Conservation (phyloP, 192 early-diverging fungal species). For the Glomus cerebriforme region DNA sequence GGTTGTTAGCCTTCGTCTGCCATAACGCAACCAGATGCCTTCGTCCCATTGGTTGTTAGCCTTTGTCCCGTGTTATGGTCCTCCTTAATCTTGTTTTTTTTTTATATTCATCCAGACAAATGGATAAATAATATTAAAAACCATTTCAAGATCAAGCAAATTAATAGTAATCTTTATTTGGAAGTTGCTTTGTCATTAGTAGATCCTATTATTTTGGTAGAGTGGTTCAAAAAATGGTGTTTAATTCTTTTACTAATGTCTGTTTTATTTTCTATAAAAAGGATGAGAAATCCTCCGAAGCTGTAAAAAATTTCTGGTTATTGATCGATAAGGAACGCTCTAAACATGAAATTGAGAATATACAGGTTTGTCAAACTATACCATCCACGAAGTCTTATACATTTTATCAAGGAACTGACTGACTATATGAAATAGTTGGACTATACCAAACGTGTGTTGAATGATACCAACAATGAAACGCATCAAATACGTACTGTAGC, state of each 20-base stretch:
- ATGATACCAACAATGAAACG: not conserved
- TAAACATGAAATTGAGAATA: conserved; percentile 10
- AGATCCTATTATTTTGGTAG: not conserved
- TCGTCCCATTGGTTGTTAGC: conserved; percentile 15
- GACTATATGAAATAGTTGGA: not conserved
- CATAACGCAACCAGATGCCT: no score
- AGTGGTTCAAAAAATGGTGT: not conserved
- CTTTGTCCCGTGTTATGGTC: conserved; percentile 29
- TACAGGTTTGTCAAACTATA: conserved; percentile 10
- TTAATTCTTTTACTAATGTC: not conserved
- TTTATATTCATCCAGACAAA: no score
- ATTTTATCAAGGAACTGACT: not conserved
- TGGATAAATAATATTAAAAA: no score
- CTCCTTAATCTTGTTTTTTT: not conserved
- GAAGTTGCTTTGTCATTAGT: no score
- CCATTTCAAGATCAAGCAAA: no score
- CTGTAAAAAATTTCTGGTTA: conserved; percentile 24
- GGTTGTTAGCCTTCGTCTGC: conserved; percentile 25
- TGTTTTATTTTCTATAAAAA: conserved; percentile 27
- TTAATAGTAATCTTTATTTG: no score
- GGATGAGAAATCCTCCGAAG: conserved; percentile 28
- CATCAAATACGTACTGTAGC: not conserved
- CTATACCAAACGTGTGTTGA: not conserved
- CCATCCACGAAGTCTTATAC: not conserved
- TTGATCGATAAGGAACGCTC: conserved; percentile 23